Evolutionary conservation across 2,329 filamentous ascomycete species (phyloP).

Genomic region (Piedraia hortae): DNA sequence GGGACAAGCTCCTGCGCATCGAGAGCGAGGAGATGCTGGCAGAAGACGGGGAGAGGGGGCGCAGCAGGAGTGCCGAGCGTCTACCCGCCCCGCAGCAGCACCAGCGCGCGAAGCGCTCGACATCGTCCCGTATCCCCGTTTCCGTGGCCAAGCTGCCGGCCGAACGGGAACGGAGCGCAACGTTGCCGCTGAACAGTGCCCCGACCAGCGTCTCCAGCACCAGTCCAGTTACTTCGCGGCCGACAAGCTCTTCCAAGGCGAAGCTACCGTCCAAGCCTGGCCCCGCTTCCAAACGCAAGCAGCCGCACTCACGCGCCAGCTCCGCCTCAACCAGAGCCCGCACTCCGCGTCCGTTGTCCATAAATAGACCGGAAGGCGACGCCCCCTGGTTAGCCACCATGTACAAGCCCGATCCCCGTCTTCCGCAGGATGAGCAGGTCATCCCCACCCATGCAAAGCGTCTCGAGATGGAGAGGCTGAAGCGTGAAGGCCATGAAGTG

Average conservation of each 20-base stretch:
- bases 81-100: no score
- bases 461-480: slow-evolving; percentile 85
- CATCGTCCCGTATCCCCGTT: no score
- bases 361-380: slow-evolving; percentile 58
- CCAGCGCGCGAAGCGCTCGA: slow-evolving; percentile 2
- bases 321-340: slow-evolving; percentile 6
- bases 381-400: slow-evolving; percentile 86
- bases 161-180: no score
- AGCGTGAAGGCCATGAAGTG: slow-evolving; percentile 27
- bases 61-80: slow-evolving; percentile 1
- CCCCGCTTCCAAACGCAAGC: no score
- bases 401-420: slow-evolving; percentile 80
- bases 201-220: no score
- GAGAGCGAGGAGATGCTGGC: slow-evolving; percentile 58
- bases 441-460: slow-evolving; percentile 78
- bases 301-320: no score
- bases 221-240: no score
- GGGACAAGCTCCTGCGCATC: slow-evolving; percentile 58
- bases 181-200: no score
- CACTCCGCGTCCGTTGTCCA: slow-evolving; percentile 25
- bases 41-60: slow-evolving; percentile 27
- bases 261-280: no score
- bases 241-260: no score
- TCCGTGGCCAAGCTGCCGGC: no score
- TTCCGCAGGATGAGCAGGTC: slow-evolving; percentile 86